These are phyloP conservation scores for Wallacemonas rigidus DNA, from an alignment of 208 protist species.

Conservation along the genomic window DNA sequence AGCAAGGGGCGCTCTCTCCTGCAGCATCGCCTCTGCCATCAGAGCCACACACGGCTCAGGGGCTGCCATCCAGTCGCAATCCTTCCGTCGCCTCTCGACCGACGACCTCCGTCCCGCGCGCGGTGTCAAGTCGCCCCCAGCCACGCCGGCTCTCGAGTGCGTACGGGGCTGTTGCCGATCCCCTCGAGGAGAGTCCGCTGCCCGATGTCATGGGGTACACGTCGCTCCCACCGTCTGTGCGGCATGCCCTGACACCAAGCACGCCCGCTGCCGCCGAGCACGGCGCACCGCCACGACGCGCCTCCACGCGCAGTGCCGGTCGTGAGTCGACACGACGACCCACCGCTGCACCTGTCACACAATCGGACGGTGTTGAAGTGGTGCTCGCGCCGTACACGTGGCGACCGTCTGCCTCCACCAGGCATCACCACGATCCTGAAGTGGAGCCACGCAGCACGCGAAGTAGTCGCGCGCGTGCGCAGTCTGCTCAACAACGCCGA, in stretches of 20 bases:
- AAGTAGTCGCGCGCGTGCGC: conserved; percentile 7
- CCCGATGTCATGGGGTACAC: conserved; percentile 18
- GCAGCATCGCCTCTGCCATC: not conserved
- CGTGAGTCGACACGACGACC: not conserved
- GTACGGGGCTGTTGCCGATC: conserved; percentile 12
- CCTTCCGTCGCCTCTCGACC: not conserved
- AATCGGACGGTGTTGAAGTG: not conserved
- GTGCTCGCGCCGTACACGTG: conserved; percentile 11
- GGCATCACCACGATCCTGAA: not conserved
- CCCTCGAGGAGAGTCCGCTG: conserved; percentile 13
- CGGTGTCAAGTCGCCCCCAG: not conserved
- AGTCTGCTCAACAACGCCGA: not conserved
- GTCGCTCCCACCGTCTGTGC: not conserved
- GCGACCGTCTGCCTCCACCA: not conserved
- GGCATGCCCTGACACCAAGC: not conserved
- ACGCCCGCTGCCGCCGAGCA: not conserved
- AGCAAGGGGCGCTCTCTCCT: too few species aligned
- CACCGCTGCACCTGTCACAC: not conserved
- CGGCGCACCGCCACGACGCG: conserved; percentile 23
- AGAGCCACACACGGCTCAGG: conserved; percentile 14
- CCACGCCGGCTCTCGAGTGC: not conserved
- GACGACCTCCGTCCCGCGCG: not conserved
- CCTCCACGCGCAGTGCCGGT: not conserved
- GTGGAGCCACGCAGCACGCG: not conserved
- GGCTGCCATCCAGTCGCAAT: not conserved